Evolutionary conservation across 768 basidiomycete genomes (phyloP).

Genomic region (Nevesoporus exiguus): DNA sequence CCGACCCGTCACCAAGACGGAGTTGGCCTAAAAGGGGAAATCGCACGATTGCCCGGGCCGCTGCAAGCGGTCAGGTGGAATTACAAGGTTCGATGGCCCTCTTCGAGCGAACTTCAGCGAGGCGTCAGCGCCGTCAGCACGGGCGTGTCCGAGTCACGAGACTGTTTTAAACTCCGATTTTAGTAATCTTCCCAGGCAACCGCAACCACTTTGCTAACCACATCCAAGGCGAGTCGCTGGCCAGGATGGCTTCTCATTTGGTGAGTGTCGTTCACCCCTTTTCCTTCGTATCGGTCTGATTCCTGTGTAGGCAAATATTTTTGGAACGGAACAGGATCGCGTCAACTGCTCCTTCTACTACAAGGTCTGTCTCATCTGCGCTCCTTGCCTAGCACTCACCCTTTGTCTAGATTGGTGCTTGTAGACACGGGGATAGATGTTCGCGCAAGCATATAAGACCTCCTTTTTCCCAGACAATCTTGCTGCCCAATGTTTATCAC

Average conservation of each 20-base stretch:
- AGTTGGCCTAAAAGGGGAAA: too few species aligned
- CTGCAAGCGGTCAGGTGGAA: neutral
- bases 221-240: neutral
- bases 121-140: too few species aligned
- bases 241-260: conserved; percentile 69
- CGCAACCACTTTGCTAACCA: neutral
- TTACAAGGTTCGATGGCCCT: neutral
- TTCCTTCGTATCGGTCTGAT: conserved; percentile 1
- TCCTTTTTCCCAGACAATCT: conserved; percentile 94
- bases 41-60: too few species aligned
- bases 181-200: conserved; percentile 12
- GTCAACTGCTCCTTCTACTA: conserved; percentile 99
- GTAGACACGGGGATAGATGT: conserved; percentile 96
- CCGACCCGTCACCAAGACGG: neutral
- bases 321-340: conserved; percentile 90
- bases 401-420: conserved; percentile 85
- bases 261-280: conserved; percentile 34
- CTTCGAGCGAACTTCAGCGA: neutral
- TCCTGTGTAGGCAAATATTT: conserved; percentile 77
- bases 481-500: conserved; percentile 96
- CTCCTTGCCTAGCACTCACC: conserved; percentile 2
- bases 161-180: conserved; percentile 19
- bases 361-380: conserved; percentile 53
- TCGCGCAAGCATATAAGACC: conserved; percentile 98
- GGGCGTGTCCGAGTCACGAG: too few species aligned